Evolutionary conservation across 2,329 filamentous ascomycete genomes (phyloP).

Genomic region (Alternaria infectoria): DNA sequence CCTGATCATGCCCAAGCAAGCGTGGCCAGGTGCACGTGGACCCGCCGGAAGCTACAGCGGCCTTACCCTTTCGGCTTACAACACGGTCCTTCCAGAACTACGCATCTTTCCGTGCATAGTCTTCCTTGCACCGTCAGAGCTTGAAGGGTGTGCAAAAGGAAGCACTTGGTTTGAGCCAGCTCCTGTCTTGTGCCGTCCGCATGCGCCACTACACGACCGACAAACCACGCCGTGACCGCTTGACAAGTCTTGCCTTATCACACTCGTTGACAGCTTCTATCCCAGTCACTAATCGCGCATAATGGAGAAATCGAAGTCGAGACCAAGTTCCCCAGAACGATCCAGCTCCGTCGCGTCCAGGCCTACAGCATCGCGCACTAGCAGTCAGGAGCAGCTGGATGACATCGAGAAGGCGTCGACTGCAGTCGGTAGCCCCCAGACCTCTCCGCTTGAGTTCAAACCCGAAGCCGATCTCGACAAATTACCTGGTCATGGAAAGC

Average conservation of each 20-base stretch:
- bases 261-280: not conserved
- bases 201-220: not conserved
- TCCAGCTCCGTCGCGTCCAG: constrained; percentile 32
- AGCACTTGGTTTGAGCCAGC: not conserved
- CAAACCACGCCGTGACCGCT: constrained; percentile 3
- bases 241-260: constrained; percentile 1
- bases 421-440: constrained; percentile 30
- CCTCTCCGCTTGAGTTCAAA: constrained; percentile 38
- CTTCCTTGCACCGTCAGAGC: not conserved
- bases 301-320: constrained; percentile 32
- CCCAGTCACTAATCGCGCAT: constrained; percentile 4
- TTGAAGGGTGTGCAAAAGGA: not conserved
- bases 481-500: constrained; percentile 29
- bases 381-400: constrained; percentile 31
- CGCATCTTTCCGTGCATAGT: not conserved
- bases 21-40: not conserved
- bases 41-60: not conserved
- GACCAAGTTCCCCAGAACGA: constrained; percentile 28
- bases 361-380: constrained; percentile 35
- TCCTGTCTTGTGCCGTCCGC: not conserved
- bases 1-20: not conserved
- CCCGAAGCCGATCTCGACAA: constrained; percentile 43
- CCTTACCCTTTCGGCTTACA: not conserved
- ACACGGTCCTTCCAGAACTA: not conserved
- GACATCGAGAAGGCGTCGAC: constrained; percentile 37